phyloP scores from a whole-genome alignment of 495 filamentous ascomycete species.

The Cairneyella variabilis region DNA sequence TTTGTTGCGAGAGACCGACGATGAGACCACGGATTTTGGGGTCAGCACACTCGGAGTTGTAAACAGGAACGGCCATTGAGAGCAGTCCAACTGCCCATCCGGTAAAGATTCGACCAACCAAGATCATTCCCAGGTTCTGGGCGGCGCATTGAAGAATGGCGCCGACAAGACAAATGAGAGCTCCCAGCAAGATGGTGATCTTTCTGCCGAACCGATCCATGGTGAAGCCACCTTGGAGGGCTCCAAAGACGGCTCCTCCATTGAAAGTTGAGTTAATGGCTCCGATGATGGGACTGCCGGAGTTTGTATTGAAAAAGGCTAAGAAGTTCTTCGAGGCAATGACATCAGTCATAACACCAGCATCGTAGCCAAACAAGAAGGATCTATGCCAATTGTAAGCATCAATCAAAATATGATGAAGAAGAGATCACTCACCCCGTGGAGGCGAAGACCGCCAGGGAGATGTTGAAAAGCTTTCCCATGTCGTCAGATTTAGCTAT shows the following conservation, averaged over 20 bases:
- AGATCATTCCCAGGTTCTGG: slow-evolving; percentile 51
- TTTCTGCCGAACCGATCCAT: slow-evolving; percentile 45
- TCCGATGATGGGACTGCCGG: slow-evolving; percentile 47
- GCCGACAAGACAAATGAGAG: slow-evolving; percentile 50
- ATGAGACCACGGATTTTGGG: slow-evolving; percentile 51
- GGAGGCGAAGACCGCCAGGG: slow-evolving; percentile 40
- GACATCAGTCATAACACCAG: slow-evolving; percentile 53
- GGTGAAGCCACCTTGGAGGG: slow-evolving; percentile 32
- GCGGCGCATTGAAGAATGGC: slow-evolving; percentile 52
- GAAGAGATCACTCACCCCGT: slow-evolving; percentile 30
- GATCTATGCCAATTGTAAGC: slow-evolving; percentile 14
- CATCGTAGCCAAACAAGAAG: slow-evolving; percentile 54
- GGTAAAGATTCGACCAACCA: slow-evolving; percentile 58
- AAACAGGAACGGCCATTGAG: slow-evolving; percentile 56
- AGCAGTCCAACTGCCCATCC: slow-evolving; percentile 59
- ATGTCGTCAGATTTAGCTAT: slow-evolving; percentile 21
- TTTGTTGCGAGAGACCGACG: slow-evolving; percentile 56
- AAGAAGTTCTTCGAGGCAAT: slow-evolving; percentile 47
- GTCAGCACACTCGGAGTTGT: slow-evolving; percentile 51
- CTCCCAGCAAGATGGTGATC: slow-evolving; percentile 53
- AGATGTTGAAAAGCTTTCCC: slow-evolving; percentile 42
- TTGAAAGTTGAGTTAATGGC: slow-evolving; percentile 55
- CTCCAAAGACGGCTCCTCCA: slow-evolving; percentile 49
- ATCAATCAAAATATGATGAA: background rate
- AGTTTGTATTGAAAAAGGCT: slow-evolving; percentile 43